Conservation (phyloP, 2,329 filamentous ascomycete species). For the Paramyrothecium sp. region DNA sequence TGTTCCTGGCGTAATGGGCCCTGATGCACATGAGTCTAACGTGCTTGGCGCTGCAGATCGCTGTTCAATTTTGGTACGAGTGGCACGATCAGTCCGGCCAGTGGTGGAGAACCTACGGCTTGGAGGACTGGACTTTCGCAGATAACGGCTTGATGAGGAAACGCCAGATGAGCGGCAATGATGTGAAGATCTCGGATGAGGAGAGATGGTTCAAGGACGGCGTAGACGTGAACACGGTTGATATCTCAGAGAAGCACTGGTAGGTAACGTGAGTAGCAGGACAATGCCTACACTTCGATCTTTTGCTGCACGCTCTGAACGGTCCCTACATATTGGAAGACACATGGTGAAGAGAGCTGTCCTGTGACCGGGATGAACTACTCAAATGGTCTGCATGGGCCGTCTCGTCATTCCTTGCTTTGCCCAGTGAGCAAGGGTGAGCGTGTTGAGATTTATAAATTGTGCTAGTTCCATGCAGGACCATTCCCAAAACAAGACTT, state of each 20-base stretch:
- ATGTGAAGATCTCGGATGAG: conserved; percentile 59
- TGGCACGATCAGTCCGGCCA: conserved; percentile 67
- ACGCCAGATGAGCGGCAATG: conserved; percentile 74
- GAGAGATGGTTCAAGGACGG: conserved; percentile 70
- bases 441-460: too few relatives aligned
- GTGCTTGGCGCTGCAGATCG: conserved; percentile 50
- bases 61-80: conserved; percentile 91
- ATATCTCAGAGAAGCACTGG: conserved; percentile 69
- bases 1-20: not conserved
- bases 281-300: not conserved
- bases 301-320: too few relatives aligned
- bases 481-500: too few relatives aligned
- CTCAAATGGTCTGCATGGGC: too few relatives aligned
- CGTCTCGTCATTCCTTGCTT: too few relatives aligned
- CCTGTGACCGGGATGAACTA: too few relatives aligned
- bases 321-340: too few relatives aligned
- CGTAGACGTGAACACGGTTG: conserved; percentile 65
- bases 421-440: too few relatives aligned
- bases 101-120: conserved; percentile 86
- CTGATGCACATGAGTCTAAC: too few relatives aligned
- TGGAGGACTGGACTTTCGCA: conserved; percentile 78
- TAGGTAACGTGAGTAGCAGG: conserved; percentile 21
- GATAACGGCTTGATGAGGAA: conserved; percentile 70
- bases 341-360: too few relatives aligned
- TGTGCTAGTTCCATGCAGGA: too few relatives aligned